Conservation (phyloP, 1,284 basidiomycete genomes). For the Filobasidium uniguttulatum region DNA sequence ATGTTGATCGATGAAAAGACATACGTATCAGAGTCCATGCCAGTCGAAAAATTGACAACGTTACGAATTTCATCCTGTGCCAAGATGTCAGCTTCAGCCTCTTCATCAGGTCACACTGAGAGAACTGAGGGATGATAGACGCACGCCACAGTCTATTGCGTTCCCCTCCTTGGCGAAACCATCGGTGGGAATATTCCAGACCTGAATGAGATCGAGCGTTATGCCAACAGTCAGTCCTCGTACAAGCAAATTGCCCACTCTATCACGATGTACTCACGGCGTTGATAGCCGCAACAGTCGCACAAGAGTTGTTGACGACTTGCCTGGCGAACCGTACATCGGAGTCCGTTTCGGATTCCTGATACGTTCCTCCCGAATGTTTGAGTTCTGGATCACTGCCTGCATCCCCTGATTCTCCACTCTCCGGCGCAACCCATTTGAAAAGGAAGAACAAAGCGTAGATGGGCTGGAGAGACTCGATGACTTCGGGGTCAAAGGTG, state of each 20-base stretch:
- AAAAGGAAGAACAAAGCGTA: constrained; percentile 84
- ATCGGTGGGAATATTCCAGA: constrained; percentile 60
- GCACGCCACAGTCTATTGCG: constrained; percentile 45
- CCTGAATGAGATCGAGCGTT: constrained; percentile 18
- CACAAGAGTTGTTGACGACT: constrained; percentile 87
- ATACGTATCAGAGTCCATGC: constrained; percentile 60
- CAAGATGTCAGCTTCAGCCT: not conserved
- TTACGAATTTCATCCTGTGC: constrained; percentile 49
- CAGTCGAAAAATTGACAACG: constrained; percentile 59
- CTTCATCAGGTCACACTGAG: not conserved
- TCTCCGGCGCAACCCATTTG: constrained; percentile 55
- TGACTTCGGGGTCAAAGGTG: constrained; percentile 59
- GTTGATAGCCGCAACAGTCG: constrained; percentile 81
- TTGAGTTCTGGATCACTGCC: constrained; percentile 52
- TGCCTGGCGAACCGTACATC: constrained; percentile 82
- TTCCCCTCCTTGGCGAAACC: constrained; percentile 25
- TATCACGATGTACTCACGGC: constrained; percentile 38
- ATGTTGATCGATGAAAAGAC: constrained; percentile 14
- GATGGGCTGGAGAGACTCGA: constrained; percentile 60
- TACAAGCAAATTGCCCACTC: not conserved
- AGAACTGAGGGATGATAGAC: constrained; percentile 1
- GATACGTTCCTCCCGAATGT: constrained; percentile 41
- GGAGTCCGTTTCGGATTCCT: constrained; percentile 41
- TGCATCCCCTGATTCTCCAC: constrained; percentile 28
- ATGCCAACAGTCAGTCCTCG: not conserved